Conservation (phyloP, 352 stramenopile genomes). For the Pythium phragmiticola region DNA sequence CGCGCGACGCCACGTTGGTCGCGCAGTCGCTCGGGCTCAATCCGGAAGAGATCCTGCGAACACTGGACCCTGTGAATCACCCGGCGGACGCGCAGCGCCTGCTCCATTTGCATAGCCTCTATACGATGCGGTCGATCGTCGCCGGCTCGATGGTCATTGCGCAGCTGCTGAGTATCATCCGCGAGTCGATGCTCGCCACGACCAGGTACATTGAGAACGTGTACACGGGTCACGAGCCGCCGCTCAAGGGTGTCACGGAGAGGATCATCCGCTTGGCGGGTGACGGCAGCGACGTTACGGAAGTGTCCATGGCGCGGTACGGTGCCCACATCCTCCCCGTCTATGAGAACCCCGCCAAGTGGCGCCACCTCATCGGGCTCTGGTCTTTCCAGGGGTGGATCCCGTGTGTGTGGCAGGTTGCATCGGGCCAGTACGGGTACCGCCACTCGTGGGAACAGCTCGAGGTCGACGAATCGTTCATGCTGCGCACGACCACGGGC, state of each 20-base stretch:
- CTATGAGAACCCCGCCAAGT: constrained; percentile 48
- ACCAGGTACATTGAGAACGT: constrained; percentile 51
- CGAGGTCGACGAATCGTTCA: constrained; percentile 45
- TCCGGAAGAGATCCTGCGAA: constrained; percentile 31
- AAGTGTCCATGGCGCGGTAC: constrained; percentile 66
- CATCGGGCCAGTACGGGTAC: constrained; percentile 50
- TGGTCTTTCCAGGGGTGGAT: constrained; percentile 60
- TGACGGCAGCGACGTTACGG: constrained; percentile 55
- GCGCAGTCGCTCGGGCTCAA: constrained; percentile 43
- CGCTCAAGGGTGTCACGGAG: constrained; percentile 50
- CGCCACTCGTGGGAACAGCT: constrained; percentile 58
- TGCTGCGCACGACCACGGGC: constrained; percentile 60
- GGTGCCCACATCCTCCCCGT: constrained; percentile 63
- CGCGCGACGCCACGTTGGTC: constrained; percentile 38
- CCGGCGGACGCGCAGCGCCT: constrained; percentile 37
- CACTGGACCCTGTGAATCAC: constrained; percentile 34
- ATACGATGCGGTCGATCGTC: constrained; percentile 48
- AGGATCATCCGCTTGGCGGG: constrained; percentile 61
- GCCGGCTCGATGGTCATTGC: constrained; percentile 66
- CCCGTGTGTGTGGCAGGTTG: constrained; percentile 55
- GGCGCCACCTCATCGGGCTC: constrained; percentile 43
- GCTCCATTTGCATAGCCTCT: constrained; percentile 42
- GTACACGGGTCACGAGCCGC: constrained; percentile 46
- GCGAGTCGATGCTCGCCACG: constrained; percentile 43
- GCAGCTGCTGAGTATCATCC: constrained; percentile 63